Conservation (phyloP, 2,329 filamentous ascomycete species). For the Aspergillus sojae region DNA sequence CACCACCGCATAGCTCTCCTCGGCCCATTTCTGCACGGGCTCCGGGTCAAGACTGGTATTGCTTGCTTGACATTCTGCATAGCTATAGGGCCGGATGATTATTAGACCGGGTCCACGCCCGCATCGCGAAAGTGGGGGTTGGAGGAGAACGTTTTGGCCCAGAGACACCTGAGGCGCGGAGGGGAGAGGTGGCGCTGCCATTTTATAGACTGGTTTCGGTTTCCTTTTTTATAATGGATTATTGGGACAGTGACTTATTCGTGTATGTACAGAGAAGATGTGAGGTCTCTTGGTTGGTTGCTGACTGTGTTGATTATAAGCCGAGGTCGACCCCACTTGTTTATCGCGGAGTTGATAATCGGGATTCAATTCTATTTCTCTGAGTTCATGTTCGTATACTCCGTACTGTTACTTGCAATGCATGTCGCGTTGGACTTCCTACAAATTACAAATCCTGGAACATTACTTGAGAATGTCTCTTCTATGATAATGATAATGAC, state of each 20-base stretch:
- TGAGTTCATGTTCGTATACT: background rate
- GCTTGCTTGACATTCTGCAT: constrained; percentile 29
- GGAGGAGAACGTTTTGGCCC: constrained; percentile 18
- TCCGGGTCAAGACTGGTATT: constrained; percentile 54
- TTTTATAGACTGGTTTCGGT: background rate
- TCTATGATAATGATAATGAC: background rate
- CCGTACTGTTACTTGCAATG: background rate
- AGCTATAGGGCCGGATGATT: constrained; percentile 43
- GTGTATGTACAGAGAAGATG: background rate
- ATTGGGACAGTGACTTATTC: background rate
- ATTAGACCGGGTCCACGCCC: constrained; percentile 54
- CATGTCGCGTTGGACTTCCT: background rate
- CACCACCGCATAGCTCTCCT: constrained; percentile 68
- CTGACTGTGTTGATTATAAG: background rate
- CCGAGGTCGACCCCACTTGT: constrained; percentile 2
- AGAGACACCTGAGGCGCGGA: background rate
- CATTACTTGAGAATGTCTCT: background rate
- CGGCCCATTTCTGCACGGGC: constrained; percentile 68
- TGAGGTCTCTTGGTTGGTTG: background rate
- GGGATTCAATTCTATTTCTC: background rate
- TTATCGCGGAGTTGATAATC: background rate
- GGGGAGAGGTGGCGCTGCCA: background rate
- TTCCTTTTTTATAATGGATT: background rate
- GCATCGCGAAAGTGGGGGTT: constrained; percentile 53
- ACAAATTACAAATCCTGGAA: background rate